A percentile compares a stretch with the other conserved stretches of the same genome.
Evolutionary conservation across 192 early-diverging fungal genomes (phyloP).

Genomic region (Pilaira anomala): DNA sequence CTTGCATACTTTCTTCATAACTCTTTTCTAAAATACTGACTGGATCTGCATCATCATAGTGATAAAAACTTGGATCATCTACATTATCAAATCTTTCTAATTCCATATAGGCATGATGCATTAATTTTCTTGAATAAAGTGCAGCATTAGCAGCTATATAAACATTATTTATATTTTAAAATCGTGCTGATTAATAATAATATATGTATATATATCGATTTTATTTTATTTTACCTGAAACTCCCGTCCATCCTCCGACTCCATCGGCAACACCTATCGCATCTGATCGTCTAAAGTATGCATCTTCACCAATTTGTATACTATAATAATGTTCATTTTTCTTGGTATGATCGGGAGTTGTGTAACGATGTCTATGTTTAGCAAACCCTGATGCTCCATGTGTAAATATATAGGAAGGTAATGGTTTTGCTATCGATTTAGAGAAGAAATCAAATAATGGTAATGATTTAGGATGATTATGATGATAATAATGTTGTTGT

Average conservation of each 20-base stretch:
- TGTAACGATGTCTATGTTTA: slow-evolving; percentile 27
- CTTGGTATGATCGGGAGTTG: slow-evolving; percentile 1
- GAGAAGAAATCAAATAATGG: slow-evolving; percentile 18
- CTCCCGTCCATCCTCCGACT: slow-evolving; percentile 84
- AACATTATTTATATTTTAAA: neutral
- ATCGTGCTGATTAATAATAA: neutral
- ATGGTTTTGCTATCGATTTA: neutral
- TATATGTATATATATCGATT: neutral
- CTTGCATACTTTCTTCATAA: slow-evolving; percentile 71
- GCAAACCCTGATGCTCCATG: slow-evolving; percentile 28
- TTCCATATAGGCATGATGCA: slow-evolving; percentile 90
- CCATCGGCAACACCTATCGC: slow-evolving; percentile 93
- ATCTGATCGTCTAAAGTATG: slow-evolving; percentile 85
- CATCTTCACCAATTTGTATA: slow-evolving; percentile 86
- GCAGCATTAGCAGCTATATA: slow-evolving; percentile 80
- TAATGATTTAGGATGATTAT: neutral
- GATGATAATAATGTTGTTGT: neutral
- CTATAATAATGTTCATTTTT: slow-evolving; percentile 56
- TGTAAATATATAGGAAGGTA: slow-evolving; percentile 20
- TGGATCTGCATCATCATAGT: slow-evolving; percentile 78
- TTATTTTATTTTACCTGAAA: slow-evolving; percentile 19
- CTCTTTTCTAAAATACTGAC: slow-evolving; percentile 77
- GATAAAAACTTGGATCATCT: slow-evolving; percentile 69
- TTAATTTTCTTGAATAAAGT: slow-evolving; percentile 89
- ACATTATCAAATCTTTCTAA: slow-evolving; percentile 85